Evolutionary conservation across 768 basidiomycete species (phyloP), one percentile per base, ranked within the genome.

Genomic region (Vararia minispora): DNA sequence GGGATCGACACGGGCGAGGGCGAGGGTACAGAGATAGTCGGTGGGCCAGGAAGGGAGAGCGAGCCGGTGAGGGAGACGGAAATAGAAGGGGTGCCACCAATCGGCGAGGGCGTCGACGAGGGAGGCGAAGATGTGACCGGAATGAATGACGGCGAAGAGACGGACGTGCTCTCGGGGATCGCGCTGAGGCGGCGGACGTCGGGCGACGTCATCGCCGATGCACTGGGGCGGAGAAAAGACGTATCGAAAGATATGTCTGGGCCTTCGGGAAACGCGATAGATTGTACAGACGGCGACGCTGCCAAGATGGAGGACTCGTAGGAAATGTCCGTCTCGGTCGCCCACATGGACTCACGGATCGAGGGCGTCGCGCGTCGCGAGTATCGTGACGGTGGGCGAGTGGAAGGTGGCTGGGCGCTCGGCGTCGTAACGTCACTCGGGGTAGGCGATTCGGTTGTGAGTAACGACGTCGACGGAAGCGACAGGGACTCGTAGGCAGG

Each of bases 221-320:
- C 70, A 43, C 70, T 81, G 0, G 84, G 80, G 21, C 79, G 63
- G 51, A 86, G 60, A 53, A 80, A 66, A 0, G 84, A 85, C 0
- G 83, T 83, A 41, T 87, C 85, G 41, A 76, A 79, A 0, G 82
- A 85, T 0, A 51, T 59, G 45, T 87, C 85, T 7, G 49, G 53
- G 4, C 66, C 70, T 30, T 88, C 83, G 1, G 69, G 73, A 30
- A 85, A 53, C 0, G 62, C 59, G 5, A 59, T 45, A 5, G 66
- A 65, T 32, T 59, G 66, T 3, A 72, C 61, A 16, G 79, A 78
- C 13, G 79, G 81, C 2, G 86, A 85, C 1, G 84, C 76, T 5
- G 61, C 64, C 17, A 89, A 61, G n/a, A 81, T 60, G 1, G 82
- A 81, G 0, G 86, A 86, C 16, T 87, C 84, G 44, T 80, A 88